Evolutionary conservation across 768 basidiomycete genomes (phyloP), one percentile per base, ranked within the genome.

Genomic region (Russula vinacea): DNA sequence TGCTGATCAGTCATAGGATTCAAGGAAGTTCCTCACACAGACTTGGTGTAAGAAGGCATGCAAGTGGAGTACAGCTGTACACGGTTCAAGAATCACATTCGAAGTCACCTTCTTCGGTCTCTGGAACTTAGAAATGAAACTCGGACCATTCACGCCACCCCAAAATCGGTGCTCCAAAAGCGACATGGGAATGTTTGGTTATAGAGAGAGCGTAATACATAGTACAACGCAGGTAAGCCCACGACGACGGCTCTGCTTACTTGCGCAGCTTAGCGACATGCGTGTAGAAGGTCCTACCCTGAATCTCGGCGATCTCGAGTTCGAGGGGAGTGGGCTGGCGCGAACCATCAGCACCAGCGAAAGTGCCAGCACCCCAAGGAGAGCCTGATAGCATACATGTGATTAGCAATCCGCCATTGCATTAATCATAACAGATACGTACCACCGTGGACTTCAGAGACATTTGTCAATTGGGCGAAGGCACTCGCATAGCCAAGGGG

Each of bases 301-400:
- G 86, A 45, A 77, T 74, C 9, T 54, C 66, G 8, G 82, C 84
- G 5, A 87, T 70, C 63, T 81, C 76, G 35, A 80, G 74, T 70
- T 89, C 87, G 32, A 83, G 77, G 5, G 71, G 59, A 10, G 75
- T 71, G 1, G 86, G 84, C 65, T 78, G 72, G 62, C 85, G 83
- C 7, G 73, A 68, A 5, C 84, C 84, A 58, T 77, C 74, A 2
- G 70, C 42, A 1, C 74, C 79, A 37, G 85, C 79, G 66, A 81
- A 80, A 13, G 87, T 86, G 26, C 87, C 88, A 26, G 90, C 87
- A 49, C 90, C 91, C 83, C 85, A 92, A 24, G 90, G 83, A 17
- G 87, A 87, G 16, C 88, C 88, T 86, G 66, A 5, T 29, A 56
- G 56, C 13, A 59, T 29, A 51, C 2, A 52, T 44, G 17, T 56